A percentile compares a stretch with the other conserved stretches of the same genome.
These are phyloP conservation scores for Penicillium egyptiacum DNA, from an alignment of 495 filamentous ascomycete species.

Conservation along the genomic window DNA sequence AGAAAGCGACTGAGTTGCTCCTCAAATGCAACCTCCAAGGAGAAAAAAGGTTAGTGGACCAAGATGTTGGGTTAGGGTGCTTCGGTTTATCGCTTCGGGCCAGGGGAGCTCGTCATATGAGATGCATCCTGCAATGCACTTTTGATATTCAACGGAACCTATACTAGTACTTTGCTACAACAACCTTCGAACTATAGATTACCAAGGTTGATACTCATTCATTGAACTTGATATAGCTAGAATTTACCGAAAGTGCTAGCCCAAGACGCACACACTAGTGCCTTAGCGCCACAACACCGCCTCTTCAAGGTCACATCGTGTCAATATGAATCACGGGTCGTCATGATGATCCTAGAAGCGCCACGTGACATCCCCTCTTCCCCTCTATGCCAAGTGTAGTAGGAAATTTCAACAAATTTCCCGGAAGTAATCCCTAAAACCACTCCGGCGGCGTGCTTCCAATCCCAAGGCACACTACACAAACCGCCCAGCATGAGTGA, in stretches of 20 bases:
- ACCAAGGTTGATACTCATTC: not conserved
- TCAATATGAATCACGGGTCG: constrained; percentile 26
- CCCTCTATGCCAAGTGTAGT: constrained; percentile 12
- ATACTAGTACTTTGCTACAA: not conserved
- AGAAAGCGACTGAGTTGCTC: not conserved
- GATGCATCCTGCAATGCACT: constrained; percentile 7
- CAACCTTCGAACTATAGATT: not conserved
- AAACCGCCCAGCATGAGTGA: constrained; percentile 29
- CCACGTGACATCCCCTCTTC: constrained; percentile 34
- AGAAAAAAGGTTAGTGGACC: not conserved
- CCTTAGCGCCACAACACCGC: constrained; percentile 8
- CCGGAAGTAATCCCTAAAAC: not conserved
- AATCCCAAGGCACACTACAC: not conserved
- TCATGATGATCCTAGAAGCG: constrained; percentile 20
- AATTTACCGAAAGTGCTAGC: not conserved
- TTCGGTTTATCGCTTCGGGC: not conserved
- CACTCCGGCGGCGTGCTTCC: not conserved
- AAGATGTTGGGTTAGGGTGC: not conserved
- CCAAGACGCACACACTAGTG: not conserved
- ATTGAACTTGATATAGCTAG: not conserved
- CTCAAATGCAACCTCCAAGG: not conserved
- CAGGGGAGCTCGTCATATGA: not conserved
- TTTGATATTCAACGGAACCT: not conserved
- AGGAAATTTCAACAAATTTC: not conserved
- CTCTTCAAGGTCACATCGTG: constrained; percentile 8